Conservation (phyloP, 805 yeast genomes). For the Ogataea trehaloabstinens region DNA sequence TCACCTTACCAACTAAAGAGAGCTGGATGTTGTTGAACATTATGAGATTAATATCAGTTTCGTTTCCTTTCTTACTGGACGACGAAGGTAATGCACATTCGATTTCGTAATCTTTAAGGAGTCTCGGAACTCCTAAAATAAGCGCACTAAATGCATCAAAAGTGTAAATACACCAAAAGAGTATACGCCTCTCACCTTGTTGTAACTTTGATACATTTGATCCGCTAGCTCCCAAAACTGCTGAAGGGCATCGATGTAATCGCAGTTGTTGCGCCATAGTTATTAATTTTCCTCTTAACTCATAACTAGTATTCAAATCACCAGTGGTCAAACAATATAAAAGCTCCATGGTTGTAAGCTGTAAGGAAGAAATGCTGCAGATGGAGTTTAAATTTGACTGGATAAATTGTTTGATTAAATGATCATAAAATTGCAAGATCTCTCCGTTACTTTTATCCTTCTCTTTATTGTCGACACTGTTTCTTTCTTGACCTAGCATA, state of each 20-base stretch:
- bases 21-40: constrained; percentile 58
- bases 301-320: constrained; percentile 70
- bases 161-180: constrained; percentile 82
- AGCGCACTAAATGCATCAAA: constrained; percentile 74
- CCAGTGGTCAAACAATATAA: constrained; percentile 73
- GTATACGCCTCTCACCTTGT: constrained; percentile 77
- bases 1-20: constrained; percentile 68
- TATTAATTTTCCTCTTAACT: constrained; percentile 68
- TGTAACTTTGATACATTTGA: constrained; percentile 62
- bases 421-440: constrained; percentile 52
- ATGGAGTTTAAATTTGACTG: constrained; percentile 57
- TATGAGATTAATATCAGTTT: constrained; percentile 52
- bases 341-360: constrained; percentile 64
- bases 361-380: constrained; percentile 67
- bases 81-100: constrained; percentile 80
- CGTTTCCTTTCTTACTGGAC: constrained; percentile 32
- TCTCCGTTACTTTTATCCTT: constrained; percentile 27
- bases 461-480: constrained; percentile 16
- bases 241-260: constrained; percentile 83
- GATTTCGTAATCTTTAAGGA: constrained; percentile 75
- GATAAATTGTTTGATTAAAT: constrained; percentile 59
- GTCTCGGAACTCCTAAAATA: constrained; percentile 78
- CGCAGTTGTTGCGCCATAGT: constrained; percentile 86
- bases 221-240: constrained; percentile 67
- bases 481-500: constrained; percentile 39